Evolutionary conservation across 352 stramenopile genomes (phyloP), one percentile per base, ranked within the genome.

Genomic region (Pythium utonaiense): DNA sequence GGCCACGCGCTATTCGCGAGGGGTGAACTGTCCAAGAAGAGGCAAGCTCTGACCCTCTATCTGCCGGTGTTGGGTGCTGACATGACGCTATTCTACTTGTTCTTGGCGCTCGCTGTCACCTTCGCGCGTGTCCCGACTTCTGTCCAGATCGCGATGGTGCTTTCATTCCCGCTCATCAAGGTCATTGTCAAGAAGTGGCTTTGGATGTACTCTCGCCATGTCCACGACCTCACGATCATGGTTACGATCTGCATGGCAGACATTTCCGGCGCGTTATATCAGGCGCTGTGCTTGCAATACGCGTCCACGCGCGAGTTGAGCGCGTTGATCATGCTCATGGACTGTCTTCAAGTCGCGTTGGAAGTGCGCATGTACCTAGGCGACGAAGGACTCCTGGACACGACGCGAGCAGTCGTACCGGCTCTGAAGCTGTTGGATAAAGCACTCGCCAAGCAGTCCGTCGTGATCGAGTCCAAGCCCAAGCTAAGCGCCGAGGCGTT

Each of bases 231-330:
- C 25, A 53, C 24, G 6, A 57, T 54, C 22, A 54, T 62, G 45
- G 60, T 67, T 6, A 62, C 60, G 8, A 38, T 67, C 13, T 67
- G 60, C 36, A 24, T 67, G 3, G 53, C 62, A 6, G 60, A 67
- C 45, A 52, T 67, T 25, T 53, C 60, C 19, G 52, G 28, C 13
- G 24, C 60, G 13, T 45, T 67, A 36, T 62, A 62, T 40, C 60
- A 67, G 60, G 41, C 22, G 6, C 31, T 67, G 13, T 28, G 34
- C 1, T 33, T 67, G 51, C 60, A 62, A 22, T 58, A 67, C 48
- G 52, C 47, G 9, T 24, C 28, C 13, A 49, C 53, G 24, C 13
- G 25, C 3, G 3, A 28, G n/a, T 27, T 67, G 12, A 27, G 31
- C 21, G 45, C 45, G 25, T 21, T 67, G 25, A 34, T 62, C 27